These are phyloP conservation scores for Curvularia sp. DNA, from an alignment of 2,329 filamentous ascomycete genomes.

Conservation along the genomic window DNA sequence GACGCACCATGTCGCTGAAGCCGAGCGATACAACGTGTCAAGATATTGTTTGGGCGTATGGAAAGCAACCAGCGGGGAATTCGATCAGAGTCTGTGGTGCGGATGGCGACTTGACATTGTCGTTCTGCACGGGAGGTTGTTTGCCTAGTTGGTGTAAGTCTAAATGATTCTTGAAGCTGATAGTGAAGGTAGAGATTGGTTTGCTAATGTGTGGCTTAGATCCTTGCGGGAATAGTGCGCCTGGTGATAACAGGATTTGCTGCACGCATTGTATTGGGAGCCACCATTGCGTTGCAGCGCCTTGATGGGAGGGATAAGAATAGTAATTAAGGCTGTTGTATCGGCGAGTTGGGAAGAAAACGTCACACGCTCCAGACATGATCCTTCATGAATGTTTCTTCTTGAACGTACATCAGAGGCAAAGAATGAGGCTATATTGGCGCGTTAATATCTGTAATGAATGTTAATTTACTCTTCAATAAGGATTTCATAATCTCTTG, in stretches of 20 bases:
- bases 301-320: constrained; percentile 1
- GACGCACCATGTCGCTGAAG: constrained; percentile 34
- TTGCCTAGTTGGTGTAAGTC: constrained; percentile 44
- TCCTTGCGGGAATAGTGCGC: constrained; percentile 32
- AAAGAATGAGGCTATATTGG: neutral
- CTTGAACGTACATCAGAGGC: neutral
- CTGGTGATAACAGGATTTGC: constrained; percentile 29
- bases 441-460: too few species aligned
- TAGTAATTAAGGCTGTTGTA: neutral
- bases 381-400: too few species aligned
- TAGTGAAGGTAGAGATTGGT: neutral
- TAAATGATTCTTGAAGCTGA: neutral
- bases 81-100: constrained; percentile 33
- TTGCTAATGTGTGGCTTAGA: constrained; percentile 7
- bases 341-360: too few species aligned
- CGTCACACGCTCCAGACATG: too few species aligned
- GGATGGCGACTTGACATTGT: constrained; percentile 35
- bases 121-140: constrained; percentile 39
- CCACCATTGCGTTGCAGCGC: constrained; percentile 38
- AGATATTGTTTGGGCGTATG: constrained; percentile 34
- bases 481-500: too few species aligned
- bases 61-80: constrained; percentile 35
- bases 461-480: too few species aligned
- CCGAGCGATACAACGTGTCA: constrained; percentile 34
- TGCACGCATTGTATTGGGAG: constrained; percentile 43